phyloP scores from a whole-genome alignment of 371 early-diverging fungal genomes.

The Cokeromyces recurvatus region DNA sequence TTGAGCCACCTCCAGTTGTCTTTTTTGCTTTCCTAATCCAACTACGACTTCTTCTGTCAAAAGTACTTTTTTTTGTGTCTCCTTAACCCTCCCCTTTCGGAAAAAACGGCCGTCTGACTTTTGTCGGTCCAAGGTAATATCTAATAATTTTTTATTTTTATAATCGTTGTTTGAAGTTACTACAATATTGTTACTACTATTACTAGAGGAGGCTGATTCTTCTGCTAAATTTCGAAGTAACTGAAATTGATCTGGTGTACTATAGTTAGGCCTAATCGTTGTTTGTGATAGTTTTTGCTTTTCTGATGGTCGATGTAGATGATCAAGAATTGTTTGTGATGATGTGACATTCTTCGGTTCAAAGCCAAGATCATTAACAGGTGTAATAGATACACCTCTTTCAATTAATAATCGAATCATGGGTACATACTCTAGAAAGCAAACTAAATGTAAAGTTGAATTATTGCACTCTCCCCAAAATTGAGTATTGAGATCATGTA shows the following conservation, averaged over 20 bases:
- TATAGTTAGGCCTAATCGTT: constrained; percentile 17
- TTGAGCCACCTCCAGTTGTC: constrained; percentile 20
- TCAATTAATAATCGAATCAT: constrained; percentile 8
- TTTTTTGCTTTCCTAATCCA: constrained; percentile 10
- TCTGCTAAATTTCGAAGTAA: constrained; percentile 15
- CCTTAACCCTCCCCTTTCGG: constrained; percentile 20
- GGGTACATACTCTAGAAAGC: constrained; percentile 10
- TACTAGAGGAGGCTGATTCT: constrained; percentile 1
- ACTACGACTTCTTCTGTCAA: constrained; percentile 12
- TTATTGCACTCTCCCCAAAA: constrained; percentile 27
- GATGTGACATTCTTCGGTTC: constrained; percentile 12
- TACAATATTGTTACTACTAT: neutral
- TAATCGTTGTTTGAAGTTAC: no score
- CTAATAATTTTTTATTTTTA: no score
- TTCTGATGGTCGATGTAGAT: neutral
- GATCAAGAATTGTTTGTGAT: neutral
- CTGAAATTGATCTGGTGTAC: constrained; percentile 20
- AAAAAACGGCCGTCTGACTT: constrained; percentile 13
- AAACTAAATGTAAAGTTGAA: constrained; percentile 21
- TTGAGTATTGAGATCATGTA: constrained; percentile 28
- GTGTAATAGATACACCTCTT: constrained; percentile 16
- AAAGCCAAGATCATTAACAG: constrained; percentile 20
- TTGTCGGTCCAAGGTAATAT: constrained; percentile 7
- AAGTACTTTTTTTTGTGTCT: constrained; percentile 22
- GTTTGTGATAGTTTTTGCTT: neutral